Conservation (phyloP, 208 protist species). For the Trypanosomatidae sp. region DNA sequence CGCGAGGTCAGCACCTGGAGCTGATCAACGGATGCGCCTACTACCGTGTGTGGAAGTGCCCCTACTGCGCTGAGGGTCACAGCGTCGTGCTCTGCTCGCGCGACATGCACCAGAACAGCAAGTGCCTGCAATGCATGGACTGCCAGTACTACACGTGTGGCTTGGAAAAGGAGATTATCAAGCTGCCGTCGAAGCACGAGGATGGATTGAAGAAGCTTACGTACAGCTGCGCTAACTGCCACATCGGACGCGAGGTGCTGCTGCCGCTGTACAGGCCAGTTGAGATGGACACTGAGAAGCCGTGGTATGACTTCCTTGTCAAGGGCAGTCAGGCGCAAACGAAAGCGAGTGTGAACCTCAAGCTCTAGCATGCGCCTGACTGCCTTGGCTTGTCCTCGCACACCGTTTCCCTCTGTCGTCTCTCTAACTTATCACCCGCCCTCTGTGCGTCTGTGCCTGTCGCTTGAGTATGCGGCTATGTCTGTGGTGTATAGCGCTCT, state of each 20-base stretch:
- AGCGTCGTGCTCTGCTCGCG: conserved; percentile 70
- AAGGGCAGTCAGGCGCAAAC: conserved; percentile 62
- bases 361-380: conserved; percentile 30
- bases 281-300: conserved; percentile 59
- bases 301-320: conserved; percentile 84
- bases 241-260: conserved; percentile 69
- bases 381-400: neutral
- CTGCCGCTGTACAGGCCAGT: conserved; percentile 76
- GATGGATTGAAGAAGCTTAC: conserved; percentile 79
- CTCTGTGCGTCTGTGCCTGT: neutral
- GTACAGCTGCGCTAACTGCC: conserved; percentile 82
- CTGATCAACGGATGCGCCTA: conserved; percentile 72
- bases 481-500: neutral
- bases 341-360: conserved; percentile 45
- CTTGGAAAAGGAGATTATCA: conserved; percentile 70
- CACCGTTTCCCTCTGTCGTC: neutral
- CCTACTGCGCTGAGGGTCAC: conserved; percentile 53
- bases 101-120: conserved; percentile 78
- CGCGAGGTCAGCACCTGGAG: conserved; percentile 76
- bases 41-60: conserved; percentile 85
- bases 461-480: neutral
- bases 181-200: conserved; percentile 79
- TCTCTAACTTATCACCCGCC: neutral
- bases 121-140: conserved; percentile 85
- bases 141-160: conserved; percentile 87